phyloP scores from a whole-genome alignment of 106 monocot genomes.

The Chionographis japonica region DNA sequence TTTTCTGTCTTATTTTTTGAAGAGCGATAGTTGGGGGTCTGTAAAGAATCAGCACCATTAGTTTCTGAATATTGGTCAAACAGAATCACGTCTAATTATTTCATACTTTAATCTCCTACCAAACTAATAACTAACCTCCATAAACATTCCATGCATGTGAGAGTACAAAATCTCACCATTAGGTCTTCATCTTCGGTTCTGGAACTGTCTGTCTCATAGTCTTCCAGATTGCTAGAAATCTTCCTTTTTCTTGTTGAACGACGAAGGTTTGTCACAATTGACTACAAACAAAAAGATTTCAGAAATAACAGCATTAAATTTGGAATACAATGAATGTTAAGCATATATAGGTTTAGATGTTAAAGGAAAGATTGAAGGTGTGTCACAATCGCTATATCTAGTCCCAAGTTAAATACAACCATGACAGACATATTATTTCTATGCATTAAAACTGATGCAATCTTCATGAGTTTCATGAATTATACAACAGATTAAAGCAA shows the following conservation, averaged over 20 bases:
- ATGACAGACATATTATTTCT: no score
- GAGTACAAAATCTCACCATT: constrained; percentile 82
- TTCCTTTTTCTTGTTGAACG: constrained; percentile 97
- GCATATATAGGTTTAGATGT: no score
- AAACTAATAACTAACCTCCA: constrained; percentile 31
- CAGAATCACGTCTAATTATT: not conserved
- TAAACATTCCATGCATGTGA: constrained; percentile 39
- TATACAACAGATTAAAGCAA: no score
- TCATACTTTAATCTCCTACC: constrained; percentile 14
- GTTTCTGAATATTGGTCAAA: no score
- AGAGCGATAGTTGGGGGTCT: constrained; percentile 69
- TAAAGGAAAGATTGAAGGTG: no score
- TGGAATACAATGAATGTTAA: no score
- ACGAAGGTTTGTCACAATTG: constrained; percentile 64
- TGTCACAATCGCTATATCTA: no score
- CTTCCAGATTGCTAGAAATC: constrained; percentile 71
- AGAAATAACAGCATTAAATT: no score
- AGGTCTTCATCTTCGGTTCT: constrained; percentile 85
- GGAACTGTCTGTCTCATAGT: constrained; percentile 85
- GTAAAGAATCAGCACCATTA: not conserved
- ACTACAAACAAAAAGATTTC: constrained; percentile 28
- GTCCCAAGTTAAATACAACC: no score
- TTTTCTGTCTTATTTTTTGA: constrained; percentile 48
- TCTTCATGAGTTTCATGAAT: no score
- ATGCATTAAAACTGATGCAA: no score